Percentiles rank a stretch among this genome's conserved stretches.
phyloP scores from a whole-genome alignment of 1,284 basidiomycete species.

The Ceratobasidium sp. region DNA sequence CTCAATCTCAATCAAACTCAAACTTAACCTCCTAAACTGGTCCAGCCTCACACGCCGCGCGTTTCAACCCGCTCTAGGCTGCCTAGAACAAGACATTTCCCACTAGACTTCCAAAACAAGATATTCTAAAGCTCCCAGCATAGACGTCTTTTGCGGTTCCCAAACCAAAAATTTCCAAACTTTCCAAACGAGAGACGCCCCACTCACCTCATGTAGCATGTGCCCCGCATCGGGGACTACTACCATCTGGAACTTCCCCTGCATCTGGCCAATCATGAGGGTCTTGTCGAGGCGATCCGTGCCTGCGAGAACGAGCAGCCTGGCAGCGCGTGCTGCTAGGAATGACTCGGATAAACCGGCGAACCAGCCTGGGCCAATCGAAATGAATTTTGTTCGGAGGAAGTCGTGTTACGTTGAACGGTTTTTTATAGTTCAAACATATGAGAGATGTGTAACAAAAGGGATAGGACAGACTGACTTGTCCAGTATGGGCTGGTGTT shows the following conservation, averaged over 20 bases:
- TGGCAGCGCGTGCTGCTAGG: constrained; percentile 77
- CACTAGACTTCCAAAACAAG: neutral
- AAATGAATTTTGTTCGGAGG: neutral
- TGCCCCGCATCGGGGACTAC: constrained; percentile 91
- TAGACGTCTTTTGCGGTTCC: too few species aligned
- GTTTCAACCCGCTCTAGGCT: neutral
- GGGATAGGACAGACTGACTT: constrained; percentile 58
- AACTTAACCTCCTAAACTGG: too few species aligned
- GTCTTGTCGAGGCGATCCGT: constrained; percentile 92
- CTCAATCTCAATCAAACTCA: neutral
- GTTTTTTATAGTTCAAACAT: neutral
- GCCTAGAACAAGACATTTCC: constrained; percentile 5
- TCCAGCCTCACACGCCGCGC: neutral
- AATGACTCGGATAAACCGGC: constrained; percentile 82
- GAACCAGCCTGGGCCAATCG: constrained; percentile 81
- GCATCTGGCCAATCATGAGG: constrained; percentile 99
- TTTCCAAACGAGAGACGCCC: neutral
- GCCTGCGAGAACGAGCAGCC: constrained; percentile 90
- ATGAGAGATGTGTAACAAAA: neutral
- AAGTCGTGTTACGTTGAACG: too few species aligned
- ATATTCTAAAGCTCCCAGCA: neutral
- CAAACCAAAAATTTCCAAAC: neutral
- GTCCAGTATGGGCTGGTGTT: constrained; percentile 91
- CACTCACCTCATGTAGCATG: constrained; percentile 88
- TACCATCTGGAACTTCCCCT: constrained; percentile 94